phyloP scores from a whole-genome alignment of 2,329 filamentous ascomycete genomes.

The Zymoseptoria ardabiliae region DNA sequence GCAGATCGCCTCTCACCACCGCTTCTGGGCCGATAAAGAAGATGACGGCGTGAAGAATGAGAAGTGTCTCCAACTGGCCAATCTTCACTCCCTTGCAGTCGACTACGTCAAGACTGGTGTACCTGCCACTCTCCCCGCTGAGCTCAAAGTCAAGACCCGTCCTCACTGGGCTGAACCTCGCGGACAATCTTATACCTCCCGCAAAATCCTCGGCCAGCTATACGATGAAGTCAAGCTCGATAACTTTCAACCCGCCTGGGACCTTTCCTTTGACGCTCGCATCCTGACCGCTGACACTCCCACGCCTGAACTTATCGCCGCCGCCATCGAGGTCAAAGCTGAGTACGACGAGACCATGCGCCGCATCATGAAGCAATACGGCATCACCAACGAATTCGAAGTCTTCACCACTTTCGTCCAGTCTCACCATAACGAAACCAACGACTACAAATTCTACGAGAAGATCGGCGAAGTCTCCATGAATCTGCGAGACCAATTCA shows the following conservation, averaged over 20 bases:
- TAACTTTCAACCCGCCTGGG: constrained; percentile 66
- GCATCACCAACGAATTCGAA: constrained; percentile 82
- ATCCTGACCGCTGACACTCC: constrained; percentile 59
- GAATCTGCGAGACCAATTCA: constrained; percentile 62
- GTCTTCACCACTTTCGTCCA: constrained; percentile 83
- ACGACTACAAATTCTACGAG: constrained; percentile 82
- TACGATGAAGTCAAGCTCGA: constrained; percentile 68
- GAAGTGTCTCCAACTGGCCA: constrained; percentile 66
- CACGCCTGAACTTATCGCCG: constrained; percentile 47
- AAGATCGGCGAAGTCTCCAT: constrained; percentile 64
- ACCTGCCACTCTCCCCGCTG: constrained; percentile 58
- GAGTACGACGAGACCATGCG: constrained; percentile 71
- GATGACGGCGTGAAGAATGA: constrained; percentile 56
- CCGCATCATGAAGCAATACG: constrained; percentile 77
- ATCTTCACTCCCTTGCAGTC: constrained; percentile 81
- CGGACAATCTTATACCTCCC: constrained; percentile 55
- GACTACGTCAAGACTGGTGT: constrained; percentile 90
- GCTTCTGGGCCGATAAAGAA: constrained; percentile 63
- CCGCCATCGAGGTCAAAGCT: constrained; percentile 60
- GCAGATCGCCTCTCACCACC: constrained; percentile 72
- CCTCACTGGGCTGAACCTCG: constrained; percentile 78
- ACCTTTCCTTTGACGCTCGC: constrained; percentile 65
- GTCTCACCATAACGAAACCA: constrained; percentile 60
- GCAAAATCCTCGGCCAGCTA: constrained; percentile 67
- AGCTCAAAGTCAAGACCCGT: constrained; percentile 56